A percentile compares a stretch with the other conserved stretches of the same genome.
Evolutionary conservation across 106 monocot species (phyloP).

Genomic region (Xerophyta viscosa): DNA sequence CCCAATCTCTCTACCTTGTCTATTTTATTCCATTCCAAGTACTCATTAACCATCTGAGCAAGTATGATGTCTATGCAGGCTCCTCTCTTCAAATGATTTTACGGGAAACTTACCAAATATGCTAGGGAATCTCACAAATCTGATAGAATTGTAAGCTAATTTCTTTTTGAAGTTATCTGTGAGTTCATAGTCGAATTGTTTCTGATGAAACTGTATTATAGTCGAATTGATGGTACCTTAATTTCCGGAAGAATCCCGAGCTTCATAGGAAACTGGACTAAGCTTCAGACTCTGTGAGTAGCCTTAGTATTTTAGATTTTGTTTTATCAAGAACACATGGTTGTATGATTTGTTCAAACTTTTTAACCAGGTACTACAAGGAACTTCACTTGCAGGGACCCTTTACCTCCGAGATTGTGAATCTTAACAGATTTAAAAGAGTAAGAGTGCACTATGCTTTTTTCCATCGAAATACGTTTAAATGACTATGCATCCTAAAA

Average conservation of each 20-base stretch:
- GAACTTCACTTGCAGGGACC: neutral
- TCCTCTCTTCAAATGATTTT: slow-evolving; percentile 24
- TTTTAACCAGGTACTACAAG: neutral
- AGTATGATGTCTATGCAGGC: slow-evolving; percentile 11
- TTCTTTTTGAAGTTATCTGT: too few relatives aligned
- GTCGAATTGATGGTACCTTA: slow-evolving; percentile 48
- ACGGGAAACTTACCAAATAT: slow-evolving; percentile 33
- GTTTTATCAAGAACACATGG: neutral
- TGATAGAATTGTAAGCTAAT: slow-evolving; percentile 31
- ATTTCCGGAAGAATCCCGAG: slow-evolving; percentile 51
- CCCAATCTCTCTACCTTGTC: too few relatives aligned
- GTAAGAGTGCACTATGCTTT: too few relatives aligned
- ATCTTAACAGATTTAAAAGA: too few relatives aligned
- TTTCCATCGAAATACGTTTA: too few relatives aligned
- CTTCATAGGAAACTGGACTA: slow-evolving; percentile 51
- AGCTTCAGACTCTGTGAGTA: slow-evolving; percentile 37
- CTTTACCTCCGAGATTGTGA: too few relatives aligned
- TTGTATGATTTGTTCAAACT: neutral
- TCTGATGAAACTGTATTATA: slow-evolving; percentile 13
- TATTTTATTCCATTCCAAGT: too few relatives aligned
- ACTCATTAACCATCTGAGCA: too few relatives aligned
- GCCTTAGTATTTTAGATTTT: neutral
- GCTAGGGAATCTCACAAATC: slow-evolving; percentile 33
- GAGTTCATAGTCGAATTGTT: too few relatives aligned
- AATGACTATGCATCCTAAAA: too few relatives aligned